Evolutionary conservation across 2,329 filamentous ascomycete species (phyloP).

Genomic region (Cladosporium sp.): DNA sequence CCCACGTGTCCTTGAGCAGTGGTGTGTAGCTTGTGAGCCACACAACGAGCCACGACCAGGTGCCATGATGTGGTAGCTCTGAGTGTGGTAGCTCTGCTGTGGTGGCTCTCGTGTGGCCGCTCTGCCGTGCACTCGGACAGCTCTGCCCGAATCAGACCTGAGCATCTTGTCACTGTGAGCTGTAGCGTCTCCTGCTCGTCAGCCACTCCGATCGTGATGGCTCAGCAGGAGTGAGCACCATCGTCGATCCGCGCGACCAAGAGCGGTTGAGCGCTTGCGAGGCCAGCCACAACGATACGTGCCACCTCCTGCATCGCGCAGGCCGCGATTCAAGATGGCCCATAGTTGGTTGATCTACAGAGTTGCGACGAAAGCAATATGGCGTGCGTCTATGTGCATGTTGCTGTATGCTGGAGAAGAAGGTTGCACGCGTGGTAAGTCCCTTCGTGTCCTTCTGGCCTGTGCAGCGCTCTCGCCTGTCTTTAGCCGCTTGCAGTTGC

Average conservation of each 20-base stretch:
- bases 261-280: not conserved
- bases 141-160: no score
- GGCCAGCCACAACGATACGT: not conserved
- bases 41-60: not conserved
- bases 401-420: no score
- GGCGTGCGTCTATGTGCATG: slow-evolving; percentile 2
- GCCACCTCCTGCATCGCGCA: slow-evolving; percentile 8
- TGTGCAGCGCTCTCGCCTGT: no score
- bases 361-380: not conserved
- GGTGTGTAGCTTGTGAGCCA: not conserved
- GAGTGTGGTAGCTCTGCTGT: not conserved
- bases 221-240: not conserved
- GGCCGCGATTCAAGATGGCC: no score
- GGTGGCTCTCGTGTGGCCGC: not conserved
- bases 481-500: no score
- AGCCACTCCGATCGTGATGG: slow-evolving; percentile 7
- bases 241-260: slow-evolving; percentile 3
- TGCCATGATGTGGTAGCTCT: no score
- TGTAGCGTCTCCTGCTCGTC: not conserved
- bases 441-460: no score
- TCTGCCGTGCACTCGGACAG: no score
- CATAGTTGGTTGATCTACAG: no score
- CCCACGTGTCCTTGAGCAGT: not conserved
- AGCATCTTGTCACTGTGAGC: no score
- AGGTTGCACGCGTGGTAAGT: no score